These are phyloP conservation scores for Rhodosporidiobolus sp. DNA, from an alignment of 768 basidiomycete species.

Conservation along the genomic window DNA sequence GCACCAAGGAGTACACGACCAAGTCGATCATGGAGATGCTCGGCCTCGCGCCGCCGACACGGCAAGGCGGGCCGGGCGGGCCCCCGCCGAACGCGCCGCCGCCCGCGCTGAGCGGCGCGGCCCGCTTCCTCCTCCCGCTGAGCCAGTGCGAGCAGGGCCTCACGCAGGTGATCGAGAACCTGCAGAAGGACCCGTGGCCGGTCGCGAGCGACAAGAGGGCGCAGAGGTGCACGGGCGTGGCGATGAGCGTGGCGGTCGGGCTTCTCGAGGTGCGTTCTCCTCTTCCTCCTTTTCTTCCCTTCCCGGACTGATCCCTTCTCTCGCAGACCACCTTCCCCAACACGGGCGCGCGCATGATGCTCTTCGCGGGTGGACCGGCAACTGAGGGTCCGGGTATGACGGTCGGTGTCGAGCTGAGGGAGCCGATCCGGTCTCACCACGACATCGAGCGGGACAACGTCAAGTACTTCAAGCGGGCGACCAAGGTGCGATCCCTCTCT, in stretches of 20 bases:
- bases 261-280: constrained; percentile 65
- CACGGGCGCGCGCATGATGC: constrained; percentile 92
- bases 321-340: constrained; percentile 79
- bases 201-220: constrained; percentile 92
- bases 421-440: constrained; percentile 96
- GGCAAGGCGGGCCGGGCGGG: constrained; percentile 71
- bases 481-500: constrained; percentile 63
- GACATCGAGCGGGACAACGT: constrained; percentile 95
- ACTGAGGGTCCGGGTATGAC: constrained; percentile 98
- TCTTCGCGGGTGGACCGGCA: constrained; percentile 90
- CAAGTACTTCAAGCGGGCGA: constrained; percentile 94
- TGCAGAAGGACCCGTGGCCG: constrained; percentile 92
- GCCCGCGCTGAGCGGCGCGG: constrained; percentile 57
- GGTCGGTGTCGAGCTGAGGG: constrained; percentile 89
- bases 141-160: constrained; percentile 94
- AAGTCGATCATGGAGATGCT: constrained; percentile 99
- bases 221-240: constrained; percentile 90
- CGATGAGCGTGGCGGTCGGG: constrained; percentile 86
- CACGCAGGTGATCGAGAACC: constrained; percentile 81
- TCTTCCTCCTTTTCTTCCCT: not conserved
- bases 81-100: constrained; percentile 61
- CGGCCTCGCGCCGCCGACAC: constrained; percentile 61
- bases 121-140: constrained; percentile 86
- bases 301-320: not conserved
- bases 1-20: constrained; percentile 89